These are phyloP conservation scores for Tetracladium marchalianum DNA, from an alignment of 495 filamentous ascomycete genomes.

Conservation along the genomic window DNA sequence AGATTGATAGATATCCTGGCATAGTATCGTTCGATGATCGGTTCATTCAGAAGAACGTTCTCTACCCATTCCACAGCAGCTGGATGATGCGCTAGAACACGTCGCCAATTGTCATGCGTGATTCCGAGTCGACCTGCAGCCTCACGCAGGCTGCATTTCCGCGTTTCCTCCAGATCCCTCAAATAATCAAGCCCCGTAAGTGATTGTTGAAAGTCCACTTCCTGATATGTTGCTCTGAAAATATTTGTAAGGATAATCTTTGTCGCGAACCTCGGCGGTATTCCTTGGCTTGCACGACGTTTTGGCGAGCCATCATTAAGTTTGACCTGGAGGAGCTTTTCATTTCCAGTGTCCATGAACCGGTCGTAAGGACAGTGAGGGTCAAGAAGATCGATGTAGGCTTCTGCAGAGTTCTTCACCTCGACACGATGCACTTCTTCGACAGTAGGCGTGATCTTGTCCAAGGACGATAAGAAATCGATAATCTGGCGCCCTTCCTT, in stretches of 20 bases:
- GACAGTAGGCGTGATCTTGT: neutral
- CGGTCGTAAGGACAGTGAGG: conserved; percentile 1
- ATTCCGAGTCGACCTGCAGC: conserved; percentile 9
- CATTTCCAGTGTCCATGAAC: conserved; percentile 15
- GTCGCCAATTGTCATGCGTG: conserved; percentile 9
- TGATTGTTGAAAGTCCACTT: conserved; percentile 7
- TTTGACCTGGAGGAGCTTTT: conserved; percentile 1
- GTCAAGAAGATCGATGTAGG: neutral
- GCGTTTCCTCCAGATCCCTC: conserved; percentile 11
- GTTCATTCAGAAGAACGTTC: conserved; percentile 1
- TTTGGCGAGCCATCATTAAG: neutral
- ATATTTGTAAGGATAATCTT: neutral
- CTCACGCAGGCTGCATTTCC: conserved; percentile 3
- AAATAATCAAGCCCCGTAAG: conserved; percentile 14
- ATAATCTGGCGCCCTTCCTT: conserved; percentile 5
- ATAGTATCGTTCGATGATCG: conserved; percentile 8
- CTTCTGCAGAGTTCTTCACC: too few species aligned
- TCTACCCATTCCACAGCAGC: conserved; percentile 9
- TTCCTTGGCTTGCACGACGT: neutral
- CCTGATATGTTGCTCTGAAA: conserved; percentile 5
- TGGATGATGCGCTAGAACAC: conserved; percentile 3
- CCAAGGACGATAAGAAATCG: conserved; percentile 7
- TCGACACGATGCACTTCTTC: neutral
- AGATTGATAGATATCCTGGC: conserved; percentile 9
- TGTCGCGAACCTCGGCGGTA: conserved; percentile 2